Conservation (phyloP, 192 early-diverging fungal genomes). For the Backusella liffmaniae region DNA sequence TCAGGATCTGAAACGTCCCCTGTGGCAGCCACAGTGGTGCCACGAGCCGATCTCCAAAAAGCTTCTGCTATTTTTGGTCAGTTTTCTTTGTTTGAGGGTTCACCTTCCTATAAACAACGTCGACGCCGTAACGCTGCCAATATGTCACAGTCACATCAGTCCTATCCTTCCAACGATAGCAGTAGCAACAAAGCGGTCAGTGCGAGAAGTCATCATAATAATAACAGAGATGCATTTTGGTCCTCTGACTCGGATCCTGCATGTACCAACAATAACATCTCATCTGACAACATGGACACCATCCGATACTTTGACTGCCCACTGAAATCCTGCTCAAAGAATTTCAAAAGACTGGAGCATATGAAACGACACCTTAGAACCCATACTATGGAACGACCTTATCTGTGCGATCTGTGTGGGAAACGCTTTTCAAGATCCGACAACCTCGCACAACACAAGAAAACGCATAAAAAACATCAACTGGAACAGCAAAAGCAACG, state of each 20-base stretch:
- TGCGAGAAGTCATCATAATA: constrained; percentile 3
- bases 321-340: constrained; percentile 46
- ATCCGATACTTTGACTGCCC: constrained; percentile 48
- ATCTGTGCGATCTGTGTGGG: constrained; percentile 52
- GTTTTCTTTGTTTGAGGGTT: constrained; percentile 67
- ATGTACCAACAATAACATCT: constrained; percentile 3
- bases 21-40: background rate
- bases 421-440: constrained; percentile 60
- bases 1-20: background rate
- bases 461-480: constrained; percentile 42
- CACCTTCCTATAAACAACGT: constrained; percentile 74
- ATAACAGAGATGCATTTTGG: constrained; percentile 2
- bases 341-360: constrained; percentile 59
- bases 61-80: constrained; percentile 41
- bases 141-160: background rate
- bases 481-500: background rate
- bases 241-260: background rate
- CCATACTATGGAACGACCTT: constrained; percentile 60
- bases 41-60: constrained; percentile 1
- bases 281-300: background rate
- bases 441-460: constrained; percentile 60
- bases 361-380: constrained; percentile 58
- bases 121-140: constrained; percentile 47
- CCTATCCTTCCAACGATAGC: background rate
- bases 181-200: background rate